Conservation (phyloP, 2,329 filamentous ascomycete species). For the Trichoderma sp. region DNA sequence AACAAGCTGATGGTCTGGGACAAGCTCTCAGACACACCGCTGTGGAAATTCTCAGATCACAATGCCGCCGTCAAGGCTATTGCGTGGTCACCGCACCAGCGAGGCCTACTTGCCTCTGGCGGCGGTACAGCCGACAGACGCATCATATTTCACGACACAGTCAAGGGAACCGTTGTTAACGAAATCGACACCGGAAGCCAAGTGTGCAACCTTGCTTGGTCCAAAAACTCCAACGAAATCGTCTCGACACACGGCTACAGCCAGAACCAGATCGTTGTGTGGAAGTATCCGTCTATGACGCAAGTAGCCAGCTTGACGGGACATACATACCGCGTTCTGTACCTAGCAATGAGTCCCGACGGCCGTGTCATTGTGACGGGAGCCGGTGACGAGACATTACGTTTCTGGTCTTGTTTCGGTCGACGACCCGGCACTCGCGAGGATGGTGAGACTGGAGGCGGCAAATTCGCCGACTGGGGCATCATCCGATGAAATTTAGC, state of each 20-base stretch:
- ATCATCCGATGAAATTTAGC: slow-evolving; percentile 62
- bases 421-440: slow-evolving; percentile 71
- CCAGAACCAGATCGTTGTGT: slow-evolving; percentile 98
- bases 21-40: slow-evolving; percentile 84
- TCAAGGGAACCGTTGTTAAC: slow-evolving; percentile 75
- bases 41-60: slow-evolving; percentile 93
- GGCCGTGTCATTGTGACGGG: slow-evolving; percentile 92
- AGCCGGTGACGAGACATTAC: slow-evolving; percentile 89
- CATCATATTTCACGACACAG: slow-evolving; percentile 97
- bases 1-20: slow-evolving; percentile 99
- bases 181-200: slow-evolving; percentile 96
- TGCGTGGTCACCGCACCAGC: slow-evolving; percentile 95
- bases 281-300: slow-evolving; percentile 98
- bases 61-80: slow-evolving; percentile 97
- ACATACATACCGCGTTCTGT: slow-evolving; percentile 94
- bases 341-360: slow-evolving; percentile 95
- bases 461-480: slow-evolving; percentile 73
- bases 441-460: slow-evolving; percentile 59
- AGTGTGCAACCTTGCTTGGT: slow-evolving; percentile 98
- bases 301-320: slow-evolving; percentile 94
- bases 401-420: slow-evolving; percentile 97
- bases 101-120: slow-evolving; percentile 88
- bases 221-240: slow-evolving; percentile 95
- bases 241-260: slow-evolving; percentile 96
- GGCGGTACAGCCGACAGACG: slow-evolving; percentile 93